Base-by-base conservation (phyloP, 2,329 filamentous ascomycete species). In the Nemania abortiva region DNA sequence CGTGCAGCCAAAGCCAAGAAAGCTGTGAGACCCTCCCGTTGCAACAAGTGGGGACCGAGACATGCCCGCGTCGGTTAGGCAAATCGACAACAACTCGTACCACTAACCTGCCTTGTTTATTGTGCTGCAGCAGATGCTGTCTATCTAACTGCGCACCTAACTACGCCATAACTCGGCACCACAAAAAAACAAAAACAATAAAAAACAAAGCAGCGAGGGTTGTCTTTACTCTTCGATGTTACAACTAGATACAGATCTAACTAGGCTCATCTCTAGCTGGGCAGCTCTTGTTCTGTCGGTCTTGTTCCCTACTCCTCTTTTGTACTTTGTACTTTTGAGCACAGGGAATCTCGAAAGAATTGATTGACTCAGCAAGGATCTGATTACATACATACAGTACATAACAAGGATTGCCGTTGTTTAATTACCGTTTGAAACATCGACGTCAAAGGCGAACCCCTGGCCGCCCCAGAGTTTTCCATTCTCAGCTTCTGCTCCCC, bases 351-450 rank as follows among this genome's bases (percentile, higher is more conserved):
- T 55, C 24, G 24, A 52, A 27, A 29, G 42, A 27, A 27, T 20
- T 54, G 10, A 29, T 45, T 52, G 55, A 64, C 55, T 55, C 60
- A 68, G 65, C 65, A 55, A 60, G 20, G 39, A 60, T 68, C 65
- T 42, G 34, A 60, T 24, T 65, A 6, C 15, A 15, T 65, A 6
- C 15, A 15, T 37, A 37, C 34, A 37, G 34, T 27, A 27, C 24
- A 27, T 27, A 27, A 56, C 61, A 68, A 61, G 66, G 66, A 50
- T 55, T 42, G 42, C 42, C 22, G 7, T 37, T 47, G 42, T 52
- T 66, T 68, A 61, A 64, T 61, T 61, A 65, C 22, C 24, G 56
- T 62, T 62, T 59, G 68, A 72, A 72, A 72, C 70, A 60, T 27
- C 55, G 24, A 58, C 53, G 53, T 55, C 39, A 57, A 62, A 61